A percentile compares a stretch with the other conserved stretches of the same genome.
phyloP scores from a whole-genome alignment of 1,284 basidiomycete species.

The Leucoagaricus sp. region DNA sequence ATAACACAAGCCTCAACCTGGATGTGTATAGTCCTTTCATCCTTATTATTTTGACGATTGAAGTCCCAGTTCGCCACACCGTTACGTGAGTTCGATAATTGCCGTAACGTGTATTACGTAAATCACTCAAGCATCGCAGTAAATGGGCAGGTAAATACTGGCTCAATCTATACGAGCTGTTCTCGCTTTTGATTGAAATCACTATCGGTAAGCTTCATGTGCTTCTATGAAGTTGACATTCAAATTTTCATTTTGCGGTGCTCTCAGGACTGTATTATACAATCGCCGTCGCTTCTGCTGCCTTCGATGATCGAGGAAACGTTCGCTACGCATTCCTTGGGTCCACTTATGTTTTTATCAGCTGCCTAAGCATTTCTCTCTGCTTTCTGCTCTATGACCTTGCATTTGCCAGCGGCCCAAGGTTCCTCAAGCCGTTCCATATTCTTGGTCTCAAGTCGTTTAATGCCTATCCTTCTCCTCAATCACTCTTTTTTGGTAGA shows the following conservation, averaged over 20 bases:
- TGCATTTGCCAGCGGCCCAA: neutral
- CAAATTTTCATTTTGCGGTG: no score
- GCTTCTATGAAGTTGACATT: no score
- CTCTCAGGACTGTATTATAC: neutral
- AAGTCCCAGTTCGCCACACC: neutral
- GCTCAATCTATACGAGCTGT: neutral
- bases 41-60: neutral
- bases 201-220: neutral
- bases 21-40: neutral
- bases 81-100: neutral
- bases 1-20: neutral
- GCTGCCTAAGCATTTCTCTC: neutral
- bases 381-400: neutral
- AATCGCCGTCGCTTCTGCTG: neutral
- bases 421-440: neutral
- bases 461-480: neutral
- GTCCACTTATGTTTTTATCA: neutral
- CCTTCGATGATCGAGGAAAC: neutral
- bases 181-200: neutral
- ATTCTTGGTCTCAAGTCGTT: neutral
- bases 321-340: neutral
- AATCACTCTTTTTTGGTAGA: neutral
- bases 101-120: neutral
- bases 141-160: neutral
- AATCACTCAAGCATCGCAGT: no score